Percentiles rank a stretch among this genome's conserved stretches.
These are phyloP conservation scores for Debaryomyces udenii DNA, from an alignment of 1,139 yeast genomes.

Conservation along the genomic window DNA sequence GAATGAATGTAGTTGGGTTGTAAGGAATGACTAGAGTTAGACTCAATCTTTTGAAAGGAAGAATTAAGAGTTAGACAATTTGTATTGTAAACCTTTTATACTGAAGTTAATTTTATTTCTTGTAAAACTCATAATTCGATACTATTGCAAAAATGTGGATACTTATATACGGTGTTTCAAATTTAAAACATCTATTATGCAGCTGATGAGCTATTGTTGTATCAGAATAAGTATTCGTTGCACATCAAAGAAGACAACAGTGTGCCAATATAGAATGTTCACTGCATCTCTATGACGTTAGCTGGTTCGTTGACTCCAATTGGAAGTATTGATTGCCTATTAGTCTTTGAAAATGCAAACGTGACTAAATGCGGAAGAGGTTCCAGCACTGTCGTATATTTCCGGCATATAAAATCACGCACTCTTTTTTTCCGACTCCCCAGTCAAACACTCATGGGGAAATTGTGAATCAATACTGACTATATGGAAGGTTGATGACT, in stretches of 20 bases:
- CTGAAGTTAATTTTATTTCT: neutral
- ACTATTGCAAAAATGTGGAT: neutral
- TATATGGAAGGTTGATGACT: too few relatives aligned
- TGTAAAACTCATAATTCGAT: neutral
- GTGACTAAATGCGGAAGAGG: neutral
- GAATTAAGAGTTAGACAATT: conserved; percentile 4
- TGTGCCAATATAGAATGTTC: too few relatives aligned
- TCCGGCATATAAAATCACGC: conserved; percentile 7
- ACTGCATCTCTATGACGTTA: neutral
- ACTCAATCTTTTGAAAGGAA: conserved; percentile 4
- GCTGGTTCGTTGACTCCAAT: neutral
- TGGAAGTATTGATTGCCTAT: neutral
- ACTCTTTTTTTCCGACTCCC: too few relatives aligned
- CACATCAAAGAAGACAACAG: too few relatives aligned
- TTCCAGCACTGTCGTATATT: conserved; percentile 8
- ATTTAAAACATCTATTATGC: neutral
- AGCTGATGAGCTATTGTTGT: neutral
- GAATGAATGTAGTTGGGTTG: conserved; percentile 7
- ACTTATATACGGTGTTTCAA: neutral
- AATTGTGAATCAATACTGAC: too few relatives aligned
- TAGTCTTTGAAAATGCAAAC: neutral
- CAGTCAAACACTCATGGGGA: too few relatives aligned
- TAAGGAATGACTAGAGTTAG: conserved; percentile 16
- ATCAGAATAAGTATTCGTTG: too few relatives aligned
- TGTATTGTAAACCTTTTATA: neutral